These are phyloP conservation scores for Colletotrichum melonis DNA, from an alignment of 2,329 filamentous ascomycete species.

Conservation along the genomic window DNA sequence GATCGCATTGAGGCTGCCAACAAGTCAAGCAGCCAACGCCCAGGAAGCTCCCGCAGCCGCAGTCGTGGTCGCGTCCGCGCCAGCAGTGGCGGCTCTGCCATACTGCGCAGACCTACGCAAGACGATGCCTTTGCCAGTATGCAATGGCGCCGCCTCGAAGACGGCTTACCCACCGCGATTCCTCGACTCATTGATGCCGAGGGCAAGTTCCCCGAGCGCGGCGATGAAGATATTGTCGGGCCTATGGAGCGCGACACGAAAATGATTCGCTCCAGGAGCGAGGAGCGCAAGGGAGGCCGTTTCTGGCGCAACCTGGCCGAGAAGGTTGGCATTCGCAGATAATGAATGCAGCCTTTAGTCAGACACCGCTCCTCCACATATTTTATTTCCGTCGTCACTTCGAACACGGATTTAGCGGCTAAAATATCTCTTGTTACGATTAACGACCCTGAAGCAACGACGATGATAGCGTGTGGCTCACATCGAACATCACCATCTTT, in stretches of 20 bases:
- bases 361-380: neutral
- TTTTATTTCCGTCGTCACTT: neutral
- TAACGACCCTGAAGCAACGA: constrained; percentile 30
- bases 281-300: constrained; percentile 56
- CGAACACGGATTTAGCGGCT: neutral
- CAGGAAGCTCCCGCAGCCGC: constrained; percentile 49
- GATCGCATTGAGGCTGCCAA: constrained; percentile 57
- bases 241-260: constrained; percentile 79
- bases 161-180: constrained; percentile 71
- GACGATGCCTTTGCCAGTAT: constrained; percentile 55
- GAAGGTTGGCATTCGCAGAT: constrained; percentile 51
- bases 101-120: constrained; percentile 45
- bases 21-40: constrained; percentile 44
- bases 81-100: constrained; percentile 51
- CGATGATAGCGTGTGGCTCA: constrained; percentile 11
- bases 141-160: constrained; percentile 60
- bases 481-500: constrained; percentile 29
- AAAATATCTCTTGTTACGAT: constrained; percentile 19
- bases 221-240: constrained; percentile 92
- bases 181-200: constrained; percentile 77
- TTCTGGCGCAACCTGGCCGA: constrained; percentile 62
- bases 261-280: constrained; percentile 60
- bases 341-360: constrained; percentile 10
- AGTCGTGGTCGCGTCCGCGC: constrained; percentile 53
- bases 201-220: constrained; percentile 88